Evolutionary conservation across 2,329 filamentous ascomycete genomes (phyloP).

Genomic region (Sporothrix inflata): DNA sequence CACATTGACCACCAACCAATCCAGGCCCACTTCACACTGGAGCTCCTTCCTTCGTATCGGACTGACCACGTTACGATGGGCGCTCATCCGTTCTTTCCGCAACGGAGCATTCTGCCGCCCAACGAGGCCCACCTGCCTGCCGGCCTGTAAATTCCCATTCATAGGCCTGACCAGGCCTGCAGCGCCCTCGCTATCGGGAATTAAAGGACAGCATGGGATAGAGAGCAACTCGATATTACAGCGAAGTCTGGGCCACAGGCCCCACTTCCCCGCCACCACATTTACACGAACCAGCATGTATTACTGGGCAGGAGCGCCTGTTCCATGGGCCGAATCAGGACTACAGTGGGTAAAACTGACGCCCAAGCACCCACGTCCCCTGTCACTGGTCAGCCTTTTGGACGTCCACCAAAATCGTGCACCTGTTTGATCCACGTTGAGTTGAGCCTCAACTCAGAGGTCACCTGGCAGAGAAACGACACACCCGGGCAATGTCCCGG

Average conservation of each 20-base stretch:
- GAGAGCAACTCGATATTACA: not conserved
- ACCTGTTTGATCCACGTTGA: constrained; percentile 5
- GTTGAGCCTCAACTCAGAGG: constrained; percentile 19
- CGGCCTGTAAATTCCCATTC: not conserved
- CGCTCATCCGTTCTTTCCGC: not conserved
- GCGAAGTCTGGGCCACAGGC: not conserved
- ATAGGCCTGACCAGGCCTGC: not conserved
- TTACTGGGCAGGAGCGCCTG: not conserved
- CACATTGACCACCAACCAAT: not conserved
- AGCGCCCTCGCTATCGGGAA: not conserved
- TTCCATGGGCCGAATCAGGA: not conserved
- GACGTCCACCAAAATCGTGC: not conserved
- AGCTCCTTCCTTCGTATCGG: constrained; percentile 10
- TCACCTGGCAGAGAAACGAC: not conserved
- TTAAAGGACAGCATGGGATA: not conserved
- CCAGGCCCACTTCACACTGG: not conserved
- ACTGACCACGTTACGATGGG: not conserved
- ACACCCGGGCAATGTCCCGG: not conserved
- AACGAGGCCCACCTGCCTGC: not conserved
- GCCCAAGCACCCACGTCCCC: not conserved
- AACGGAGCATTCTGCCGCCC: not conserved
- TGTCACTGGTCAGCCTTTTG: not conserved
- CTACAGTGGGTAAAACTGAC: no score
- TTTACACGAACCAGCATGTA: not conserved
- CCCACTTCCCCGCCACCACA: constrained; percentile 15